Evolutionary conservation across 345 rosid genomes (phyloP).

Genomic region (Gossypium australe): DNA sequence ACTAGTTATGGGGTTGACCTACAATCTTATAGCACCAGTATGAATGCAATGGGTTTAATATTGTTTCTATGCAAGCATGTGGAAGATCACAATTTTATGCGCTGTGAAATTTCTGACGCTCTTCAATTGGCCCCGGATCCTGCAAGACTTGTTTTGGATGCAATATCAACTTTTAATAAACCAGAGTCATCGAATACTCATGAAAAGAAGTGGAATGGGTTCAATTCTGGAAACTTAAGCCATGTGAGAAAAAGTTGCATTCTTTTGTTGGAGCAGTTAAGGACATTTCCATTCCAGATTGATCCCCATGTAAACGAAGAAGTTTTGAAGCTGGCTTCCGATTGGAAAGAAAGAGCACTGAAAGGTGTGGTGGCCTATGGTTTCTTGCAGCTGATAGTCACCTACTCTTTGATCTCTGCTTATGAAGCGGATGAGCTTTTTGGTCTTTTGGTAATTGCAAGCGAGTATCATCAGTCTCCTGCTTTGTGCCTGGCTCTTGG

Average conservation of each 20-base stretch:
- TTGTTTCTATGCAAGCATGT: slow-evolving; percentile 18
- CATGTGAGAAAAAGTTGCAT: slow-evolving; percentile 8
- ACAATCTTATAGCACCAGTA: background rate
- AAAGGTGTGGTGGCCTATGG: slow-evolving; percentile 24
- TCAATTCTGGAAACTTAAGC: background rate
- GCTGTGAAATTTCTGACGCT: slow-evolving; percentile 11
- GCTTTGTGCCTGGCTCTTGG: slow-evolving; percentile 24
- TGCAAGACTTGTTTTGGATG: slow-evolving; percentile 28
- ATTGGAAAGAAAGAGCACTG: slow-evolving; percentile 22
- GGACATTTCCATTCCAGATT: slow-evolving; percentile 12
- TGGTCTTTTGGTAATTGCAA: slow-evolving; percentile 14
- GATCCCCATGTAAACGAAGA: slow-evolving; percentile 22
- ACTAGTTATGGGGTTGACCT: background rate
- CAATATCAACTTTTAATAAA: slow-evolving; percentile 15
- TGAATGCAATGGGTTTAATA: slow-evolving; percentile 15
- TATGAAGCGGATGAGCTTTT: slow-evolving; percentile 28
- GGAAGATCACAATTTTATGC: slow-evolving; percentile 15
- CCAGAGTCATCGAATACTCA: background rate
- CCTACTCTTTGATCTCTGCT: slow-evolving; percentile 24
- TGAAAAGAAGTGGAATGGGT: background rate
- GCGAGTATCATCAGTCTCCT: slow-evolving; percentile 14
- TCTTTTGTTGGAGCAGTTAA: slow-evolving; percentile 21
- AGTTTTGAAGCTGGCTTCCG: slow-evolving; percentile 17
- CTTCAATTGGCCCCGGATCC: slow-evolving; percentile 28
- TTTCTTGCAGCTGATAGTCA: slow-evolving; percentile 27